These are phyloP conservation scores for Triangularia setosa DNA, from an alignment of 2,329 filamentous ascomycete genomes.

Conservation along the genomic window DNA sequence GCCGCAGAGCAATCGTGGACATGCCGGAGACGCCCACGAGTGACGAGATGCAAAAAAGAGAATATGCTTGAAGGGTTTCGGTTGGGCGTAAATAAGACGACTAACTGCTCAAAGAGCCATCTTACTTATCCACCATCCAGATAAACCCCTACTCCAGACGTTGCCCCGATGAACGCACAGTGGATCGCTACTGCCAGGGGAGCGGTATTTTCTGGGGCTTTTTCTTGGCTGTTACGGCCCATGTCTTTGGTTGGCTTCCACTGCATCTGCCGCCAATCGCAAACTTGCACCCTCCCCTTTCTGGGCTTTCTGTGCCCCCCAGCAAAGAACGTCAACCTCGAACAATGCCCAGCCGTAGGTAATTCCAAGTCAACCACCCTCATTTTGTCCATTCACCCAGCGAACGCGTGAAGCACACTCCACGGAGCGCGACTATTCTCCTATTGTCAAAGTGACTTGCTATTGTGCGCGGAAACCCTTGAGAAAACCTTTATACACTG, in stretches of 20 bases:
- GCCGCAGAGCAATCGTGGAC: neutral
- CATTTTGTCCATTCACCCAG: neutral
- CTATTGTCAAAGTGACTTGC: neutral
- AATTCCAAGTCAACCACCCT: neutral
- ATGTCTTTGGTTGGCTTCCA: slow-evolving; percentile 3
- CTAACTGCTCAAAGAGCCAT: neutral
- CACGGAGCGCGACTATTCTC: neutral
- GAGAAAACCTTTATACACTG: neutral
- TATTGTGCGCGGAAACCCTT: neutral
- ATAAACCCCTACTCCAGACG: neutral
- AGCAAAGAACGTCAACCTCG: slow-evolving; percentile 16
- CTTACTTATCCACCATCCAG: neutral
- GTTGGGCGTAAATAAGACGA: neutral
- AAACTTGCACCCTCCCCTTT: neutral
- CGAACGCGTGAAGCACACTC: neutral
- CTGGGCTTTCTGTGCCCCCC: slow-evolving; percentile 5
- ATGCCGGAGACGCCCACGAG: neutral
- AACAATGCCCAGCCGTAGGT: slow-evolving; percentile 12
- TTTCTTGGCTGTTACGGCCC: neutral
- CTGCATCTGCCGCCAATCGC: slow-evolving; percentile 13
- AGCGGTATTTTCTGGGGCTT: slow-evolving; percentile 7
- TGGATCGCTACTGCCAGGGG: neutral
- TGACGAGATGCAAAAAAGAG: neutral
- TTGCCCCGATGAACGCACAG: slow-evolving; percentile 6
- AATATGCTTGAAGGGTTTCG: neutral